Evolutionary conservation across 176 grass and related monocot genomes (phyloP).

Genomic region (Alopecurus myosuroides): DNA sequence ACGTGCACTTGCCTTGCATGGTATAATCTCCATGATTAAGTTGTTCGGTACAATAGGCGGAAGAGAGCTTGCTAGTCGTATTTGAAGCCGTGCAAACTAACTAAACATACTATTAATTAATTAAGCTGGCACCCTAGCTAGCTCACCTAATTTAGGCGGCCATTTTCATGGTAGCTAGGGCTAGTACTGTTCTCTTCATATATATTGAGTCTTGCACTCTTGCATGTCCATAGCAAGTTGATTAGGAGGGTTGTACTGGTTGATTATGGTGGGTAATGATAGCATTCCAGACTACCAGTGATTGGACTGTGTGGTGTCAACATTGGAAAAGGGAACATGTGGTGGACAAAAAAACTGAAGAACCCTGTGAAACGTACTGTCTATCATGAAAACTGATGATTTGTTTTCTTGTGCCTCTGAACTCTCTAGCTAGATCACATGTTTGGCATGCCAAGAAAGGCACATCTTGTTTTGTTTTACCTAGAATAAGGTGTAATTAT

Average conservation of each 20-base stretch:
- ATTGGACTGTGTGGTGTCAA: neutral
- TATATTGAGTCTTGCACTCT: neutral
- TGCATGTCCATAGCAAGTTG: neutral
- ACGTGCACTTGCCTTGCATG: constrained; percentile 42
- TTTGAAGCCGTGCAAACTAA: constrained; percentile 7
- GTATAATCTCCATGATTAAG: constrained; percentile 44
- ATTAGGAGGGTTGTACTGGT: neutral
- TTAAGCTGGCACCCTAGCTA: neutral
- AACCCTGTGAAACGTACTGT: neutral
- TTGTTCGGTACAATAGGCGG: constrained; percentile 30
- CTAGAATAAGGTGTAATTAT: no score
- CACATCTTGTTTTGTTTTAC: neutral
- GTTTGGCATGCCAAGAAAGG: neutral
- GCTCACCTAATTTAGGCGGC: constrained; percentile 20
- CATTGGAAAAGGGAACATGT: neutral
- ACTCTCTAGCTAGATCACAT: neutral
- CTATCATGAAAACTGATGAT: neutral
- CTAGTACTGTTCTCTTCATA: neutral
- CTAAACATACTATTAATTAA: neutral
- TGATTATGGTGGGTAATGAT: constrained; percentile 1
- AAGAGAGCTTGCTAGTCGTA: neutral
- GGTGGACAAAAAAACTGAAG: neutral
- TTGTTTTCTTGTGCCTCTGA: neutral
- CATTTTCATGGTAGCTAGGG: constrained; percentile 4
- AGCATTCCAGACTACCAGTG: no score